phyloP scores from a whole-genome alignment of 2,329 filamentous ascomycete species.

The Alternaria sp. region DNA sequence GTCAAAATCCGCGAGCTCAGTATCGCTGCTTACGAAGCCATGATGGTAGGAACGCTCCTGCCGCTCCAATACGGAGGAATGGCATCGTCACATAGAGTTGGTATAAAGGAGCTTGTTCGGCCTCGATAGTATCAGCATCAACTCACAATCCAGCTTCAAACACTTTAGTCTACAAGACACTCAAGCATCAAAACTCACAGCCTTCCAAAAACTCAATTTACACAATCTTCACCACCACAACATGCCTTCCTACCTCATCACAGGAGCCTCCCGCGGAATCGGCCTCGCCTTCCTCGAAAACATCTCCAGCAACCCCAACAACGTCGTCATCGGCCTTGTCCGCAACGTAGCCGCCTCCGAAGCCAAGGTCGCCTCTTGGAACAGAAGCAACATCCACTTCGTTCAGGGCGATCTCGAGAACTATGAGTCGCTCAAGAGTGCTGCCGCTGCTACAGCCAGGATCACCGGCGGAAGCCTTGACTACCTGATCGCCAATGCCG shows the following conservation, averaged over 20 bases:
- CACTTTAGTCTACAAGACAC: neutral
- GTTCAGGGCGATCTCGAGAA: slow-evolving; percentile 47
- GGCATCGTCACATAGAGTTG: neutral
- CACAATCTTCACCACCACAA: neutral
- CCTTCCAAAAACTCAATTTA: neutral
- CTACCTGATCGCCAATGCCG: slow-evolving; percentile 53
- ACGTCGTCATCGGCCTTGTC: slow-evolving; percentile 46
- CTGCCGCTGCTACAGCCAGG: slow-evolving; percentile 42
- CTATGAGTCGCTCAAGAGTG: slow-evolving; percentile 38
- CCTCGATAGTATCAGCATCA: neutral
- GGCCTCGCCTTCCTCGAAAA: slow-evolving; percentile 24
- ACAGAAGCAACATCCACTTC: slow-evolving; percentile 46
- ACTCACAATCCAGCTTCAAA: neutral
- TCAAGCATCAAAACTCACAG: neutral
- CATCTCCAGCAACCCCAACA: slow-evolving; percentile 34
- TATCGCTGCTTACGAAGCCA: neutral
- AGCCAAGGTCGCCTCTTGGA: slow-evolving; percentile 8
- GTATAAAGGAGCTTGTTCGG: neutral
- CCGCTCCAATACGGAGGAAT: neutral
- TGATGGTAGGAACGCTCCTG: neutral
- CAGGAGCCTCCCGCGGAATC: slow-evolving; percentile 42
- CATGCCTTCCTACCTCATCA: slow-evolving; percentile 44
- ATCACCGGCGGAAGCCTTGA: slow-evolving; percentile 50
- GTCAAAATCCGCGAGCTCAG: neutral
- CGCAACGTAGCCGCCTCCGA: slow-evolving; percentile 25